These are phyloP conservation scores for Haplosporangium sp. DNA, from an alignment of 371 early-diverging fungal genomes.

Conservation along the genomic window DNA sequence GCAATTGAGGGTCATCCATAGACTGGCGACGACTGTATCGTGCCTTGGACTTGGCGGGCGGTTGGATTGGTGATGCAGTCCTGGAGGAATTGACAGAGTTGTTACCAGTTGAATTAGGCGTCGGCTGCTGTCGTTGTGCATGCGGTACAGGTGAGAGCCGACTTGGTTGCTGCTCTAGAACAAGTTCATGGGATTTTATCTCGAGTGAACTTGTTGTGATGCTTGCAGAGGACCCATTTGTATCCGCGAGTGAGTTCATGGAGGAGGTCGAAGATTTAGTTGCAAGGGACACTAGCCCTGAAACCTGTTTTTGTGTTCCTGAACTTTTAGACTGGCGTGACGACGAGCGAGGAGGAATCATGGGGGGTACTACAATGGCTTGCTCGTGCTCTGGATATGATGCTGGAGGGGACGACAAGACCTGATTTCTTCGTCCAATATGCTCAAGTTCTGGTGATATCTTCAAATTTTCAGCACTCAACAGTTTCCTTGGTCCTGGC, in stretches of 20 bases:
- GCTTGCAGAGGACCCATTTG: conserved; percentile 32
- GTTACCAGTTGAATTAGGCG: background rate
- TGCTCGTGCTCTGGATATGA: conserved; percentile 1
- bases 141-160: background rate
- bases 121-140: background rate
- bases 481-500: conserved; percentile 24
- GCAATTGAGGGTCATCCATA: background rate
- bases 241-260: conserved; percentile 8
- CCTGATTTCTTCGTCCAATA: conserved; percentile 9
- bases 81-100: too few relatives aligned
- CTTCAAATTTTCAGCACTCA: conserved; percentile 31
- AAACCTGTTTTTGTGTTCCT: background rate
- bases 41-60: too few relatives aligned
- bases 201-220: conserved; percentile 28
- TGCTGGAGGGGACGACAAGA: conserved; percentile 21
- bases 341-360: background rate
- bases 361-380: too few relatives aligned
- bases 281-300: conserved; percentile 3
- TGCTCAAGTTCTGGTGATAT: background rate
- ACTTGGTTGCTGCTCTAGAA: conserved; percentile 22
- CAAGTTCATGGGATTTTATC: conserved; percentile 21
- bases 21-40: too few relatives aligned
- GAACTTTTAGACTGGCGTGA: conserved; percentile 7
- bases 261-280: conserved; percentile 21
- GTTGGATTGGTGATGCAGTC: too few relatives aligned